Percentiles rank a stretch among this genome's conserved stretches.
Evolutionary conservation across 164 flowering plant species (phyloP).

Genomic region (Brasenia schreberi): DNA sequence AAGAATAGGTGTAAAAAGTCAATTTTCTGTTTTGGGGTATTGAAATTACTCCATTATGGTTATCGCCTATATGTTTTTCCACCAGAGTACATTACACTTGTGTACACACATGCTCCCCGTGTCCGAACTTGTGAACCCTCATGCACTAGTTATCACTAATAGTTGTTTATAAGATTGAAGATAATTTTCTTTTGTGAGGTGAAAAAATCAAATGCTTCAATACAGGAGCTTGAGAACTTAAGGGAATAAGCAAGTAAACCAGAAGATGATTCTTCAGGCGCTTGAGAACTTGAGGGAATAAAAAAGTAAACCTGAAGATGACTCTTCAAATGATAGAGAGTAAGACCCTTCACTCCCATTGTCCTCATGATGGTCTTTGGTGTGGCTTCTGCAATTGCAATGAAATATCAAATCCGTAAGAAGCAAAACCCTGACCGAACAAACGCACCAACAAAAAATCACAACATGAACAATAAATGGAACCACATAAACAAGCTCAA

Average conservation of each 20-base stretch:
- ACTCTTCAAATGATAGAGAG: constrained; percentile 81
- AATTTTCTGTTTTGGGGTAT: too few relatives aligned
- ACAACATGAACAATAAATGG: background rate
- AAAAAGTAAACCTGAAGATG: constrained; percentile 57
- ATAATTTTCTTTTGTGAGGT: background rate
- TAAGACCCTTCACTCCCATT: constrained; percentile 89
- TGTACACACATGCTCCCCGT: too few relatives aligned
- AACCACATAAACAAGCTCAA: background rate
- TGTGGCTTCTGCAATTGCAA: constrained; percentile 69
- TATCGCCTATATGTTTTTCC: too few relatives aligned
- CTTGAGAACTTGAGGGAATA: background rate
- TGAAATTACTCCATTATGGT: too few relatives aligned
- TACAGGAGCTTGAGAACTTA: background rate
- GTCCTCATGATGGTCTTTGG: constrained; percentile 86
- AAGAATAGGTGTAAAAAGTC: too few relatives aligned
- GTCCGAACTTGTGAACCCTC: too few relatives aligned
- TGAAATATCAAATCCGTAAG: background rate
- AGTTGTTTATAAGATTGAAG: too few relatives aligned
- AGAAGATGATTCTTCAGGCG: constrained; percentile 70
- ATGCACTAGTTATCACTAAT: too few relatives aligned
- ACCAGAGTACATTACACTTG: too few relatives aligned
- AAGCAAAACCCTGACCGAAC: background rate
- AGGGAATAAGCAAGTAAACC: constrained; percentile 19
- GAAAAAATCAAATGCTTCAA: background rate
- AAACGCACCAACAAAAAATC: background rate